These are phyloP conservation scores for Metschnikowia amazonensis DNA, from an alignment of 805 yeast genomes.

Conservation along the genomic window DNA sequence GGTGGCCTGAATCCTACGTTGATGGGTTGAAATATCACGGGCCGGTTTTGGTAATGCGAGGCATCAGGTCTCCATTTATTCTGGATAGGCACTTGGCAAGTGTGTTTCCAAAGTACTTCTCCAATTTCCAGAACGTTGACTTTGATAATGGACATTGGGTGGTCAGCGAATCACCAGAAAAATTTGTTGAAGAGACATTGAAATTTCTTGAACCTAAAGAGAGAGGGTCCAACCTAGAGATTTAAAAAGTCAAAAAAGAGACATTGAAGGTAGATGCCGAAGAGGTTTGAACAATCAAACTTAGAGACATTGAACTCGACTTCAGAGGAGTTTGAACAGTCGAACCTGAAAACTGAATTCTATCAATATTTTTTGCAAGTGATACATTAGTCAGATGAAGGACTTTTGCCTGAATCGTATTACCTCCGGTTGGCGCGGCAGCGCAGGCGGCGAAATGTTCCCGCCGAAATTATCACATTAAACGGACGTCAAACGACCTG, in stretches of 20 bases:
- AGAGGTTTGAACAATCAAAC: no score
- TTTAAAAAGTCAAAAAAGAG: background rate
- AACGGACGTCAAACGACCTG: no score
- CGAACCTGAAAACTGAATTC: no score
- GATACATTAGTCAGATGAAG: no score
- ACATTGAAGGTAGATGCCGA: background rate
- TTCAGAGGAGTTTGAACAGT: no score
- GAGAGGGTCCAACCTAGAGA: background rate
- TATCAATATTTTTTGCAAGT: no score
- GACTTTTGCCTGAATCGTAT: no score
- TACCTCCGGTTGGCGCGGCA: background rate
- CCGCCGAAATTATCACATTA: background rate
- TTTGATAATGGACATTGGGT: constrained; percentile 38
- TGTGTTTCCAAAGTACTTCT: constrained; percentile 26
- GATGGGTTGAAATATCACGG: constrained; percentile 22
- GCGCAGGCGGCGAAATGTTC: background rate
- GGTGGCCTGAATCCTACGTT: constrained; percentile 14
- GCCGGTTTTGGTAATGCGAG: constrained; percentile 45
- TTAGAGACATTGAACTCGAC: no score
- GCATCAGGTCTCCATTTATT: constrained; percentile 40
- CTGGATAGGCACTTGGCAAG: constrained; percentile 21
- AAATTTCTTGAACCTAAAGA: constrained; percentile 6
- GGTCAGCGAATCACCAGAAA: constrained; percentile 37
- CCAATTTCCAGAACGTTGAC: constrained; percentile 17
- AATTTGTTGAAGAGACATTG: constrained; percentile 20